A percentile compares a stretch with the other conserved stretches of the same genome.
Conservation (phyloP, 768 basidiomycete species). For the Termitomyces sp. region DNA sequence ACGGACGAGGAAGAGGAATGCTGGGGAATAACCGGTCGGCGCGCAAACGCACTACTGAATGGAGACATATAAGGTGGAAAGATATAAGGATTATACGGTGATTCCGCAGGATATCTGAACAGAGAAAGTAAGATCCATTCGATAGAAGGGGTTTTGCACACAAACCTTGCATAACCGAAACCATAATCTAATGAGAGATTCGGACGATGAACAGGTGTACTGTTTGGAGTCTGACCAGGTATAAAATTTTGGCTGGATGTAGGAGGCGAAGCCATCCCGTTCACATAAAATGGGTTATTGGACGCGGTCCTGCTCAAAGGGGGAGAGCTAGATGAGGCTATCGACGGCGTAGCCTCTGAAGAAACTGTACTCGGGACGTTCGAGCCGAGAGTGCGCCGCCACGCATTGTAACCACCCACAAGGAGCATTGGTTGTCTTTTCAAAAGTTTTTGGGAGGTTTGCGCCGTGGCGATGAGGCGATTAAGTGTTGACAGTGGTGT, state of each 20-base stretch:
- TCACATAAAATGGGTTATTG: conserved; percentile 22
- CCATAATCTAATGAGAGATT: conserved; percentile 36
- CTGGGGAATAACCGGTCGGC: conserved; percentile 39
- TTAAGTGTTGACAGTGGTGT: conserved; percentile 59
- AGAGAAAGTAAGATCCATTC: background rate
- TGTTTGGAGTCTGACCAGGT: conserved; percentile 5
- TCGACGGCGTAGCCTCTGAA: conserved; percentile 2
- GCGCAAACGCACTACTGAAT: conserved; percentile 23
- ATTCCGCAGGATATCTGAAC: conserved; percentile 39
- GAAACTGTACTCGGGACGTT: conserved; percentile 18
- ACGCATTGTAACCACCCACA: conserved; percentile 80
- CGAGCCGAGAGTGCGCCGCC: conserved; percentile 57
- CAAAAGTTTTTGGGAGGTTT: conserved; percentile 66
- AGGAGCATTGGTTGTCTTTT: conserved; percentile 79
- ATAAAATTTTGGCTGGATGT: conserved; percentile 17
- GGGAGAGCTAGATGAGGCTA: conserved; percentile 11
- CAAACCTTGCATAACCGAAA: conserved; percentile 40
- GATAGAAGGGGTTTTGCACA: background rate
- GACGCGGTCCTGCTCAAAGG: conserved; percentile 22
- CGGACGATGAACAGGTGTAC: conserved; percentile 18
- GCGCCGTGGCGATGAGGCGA: conserved; percentile 61
- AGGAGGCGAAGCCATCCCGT: conserved; percentile 13
- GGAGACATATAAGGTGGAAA: conserved; percentile 20
- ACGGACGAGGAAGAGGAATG: conserved; percentile 40
- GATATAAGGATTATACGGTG: conserved; percentile 24